Conservation (phyloP, 768 basidiomycete genomes). For the Tricholomella constricta region DNA sequence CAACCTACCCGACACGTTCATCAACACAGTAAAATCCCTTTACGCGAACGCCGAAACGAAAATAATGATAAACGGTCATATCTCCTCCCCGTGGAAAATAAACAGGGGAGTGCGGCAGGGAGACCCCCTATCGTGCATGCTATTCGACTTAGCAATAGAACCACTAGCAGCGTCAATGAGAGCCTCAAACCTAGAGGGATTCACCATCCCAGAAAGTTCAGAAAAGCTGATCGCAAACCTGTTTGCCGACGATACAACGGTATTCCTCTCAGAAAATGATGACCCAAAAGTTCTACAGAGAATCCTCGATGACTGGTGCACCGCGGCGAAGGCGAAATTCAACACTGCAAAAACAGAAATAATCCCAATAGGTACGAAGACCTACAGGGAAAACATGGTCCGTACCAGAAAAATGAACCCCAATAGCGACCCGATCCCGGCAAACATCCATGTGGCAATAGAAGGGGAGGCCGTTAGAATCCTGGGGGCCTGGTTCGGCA, state of each 20-base stretch:
- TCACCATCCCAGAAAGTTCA: conserved; percentile 14
- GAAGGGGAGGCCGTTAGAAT: conserved; percentile 31
- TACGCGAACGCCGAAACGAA: conserved; percentile 8
- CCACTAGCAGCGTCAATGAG: conserved; percentile 34
- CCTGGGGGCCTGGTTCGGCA: conserved; percentile 35
- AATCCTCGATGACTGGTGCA: conserved; percentile 24
- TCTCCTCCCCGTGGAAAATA: conserved; percentile 3
- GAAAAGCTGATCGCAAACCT: conserved; percentile 8
- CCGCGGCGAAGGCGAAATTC: too few species aligned
- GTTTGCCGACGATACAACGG: conserved; percentile 43
- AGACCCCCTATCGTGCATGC: conserved; percentile 40
- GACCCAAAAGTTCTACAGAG: conserved; percentile 19
- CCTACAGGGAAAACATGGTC: background rate
- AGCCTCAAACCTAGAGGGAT: conserved; percentile 29
- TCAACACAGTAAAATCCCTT: conserved; percentile 13
- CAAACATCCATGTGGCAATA: conserved; percentile 23
- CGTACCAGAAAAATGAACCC: conserved; percentile 1
- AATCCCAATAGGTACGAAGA: too few species aligned
- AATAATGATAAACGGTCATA: conserved; percentile 11
- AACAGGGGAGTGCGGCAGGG: conserved; percentile 28
- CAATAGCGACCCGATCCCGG: conserved; percentile 15
- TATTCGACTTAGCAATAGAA: too few species aligned
- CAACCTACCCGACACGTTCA: conserved; percentile 15
- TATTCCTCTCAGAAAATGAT: conserved; percentile 33
- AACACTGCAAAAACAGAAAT: too few species aligned